Conservation (phyloP, 768 basidiomycete species). For the Lactarius evosmus region DNA sequence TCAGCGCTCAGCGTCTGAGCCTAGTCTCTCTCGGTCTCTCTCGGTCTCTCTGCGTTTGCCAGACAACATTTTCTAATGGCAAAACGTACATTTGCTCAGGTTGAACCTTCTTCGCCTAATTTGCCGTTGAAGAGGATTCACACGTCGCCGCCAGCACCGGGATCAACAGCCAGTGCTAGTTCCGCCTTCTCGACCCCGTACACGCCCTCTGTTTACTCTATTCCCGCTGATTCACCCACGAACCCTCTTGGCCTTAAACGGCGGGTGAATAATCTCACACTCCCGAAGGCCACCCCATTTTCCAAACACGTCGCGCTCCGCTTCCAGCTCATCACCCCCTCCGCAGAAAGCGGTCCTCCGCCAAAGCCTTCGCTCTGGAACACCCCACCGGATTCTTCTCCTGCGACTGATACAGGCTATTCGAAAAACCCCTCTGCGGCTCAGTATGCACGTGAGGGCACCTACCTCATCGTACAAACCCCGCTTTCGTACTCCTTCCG, state of each 20-base stretch:
- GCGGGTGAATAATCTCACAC: constrained; percentile 34
- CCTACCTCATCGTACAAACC: constrained; percentile 65
- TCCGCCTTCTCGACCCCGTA: constrained; percentile 32
- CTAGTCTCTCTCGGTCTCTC: too few species aligned
- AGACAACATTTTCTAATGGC: constrained; percentile 2
- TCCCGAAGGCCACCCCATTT: constrained; percentile 47
- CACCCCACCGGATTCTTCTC: constrained; percentile 7
- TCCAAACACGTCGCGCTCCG: constrained; percentile 60
- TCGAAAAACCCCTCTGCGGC: background rate
- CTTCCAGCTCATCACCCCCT: constrained; percentile 52
- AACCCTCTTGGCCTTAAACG: constrained; percentile 66
- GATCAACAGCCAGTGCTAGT: constrained; percentile 15
- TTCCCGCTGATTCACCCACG: constrained; percentile 63
- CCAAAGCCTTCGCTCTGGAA: constrained; percentile 14
- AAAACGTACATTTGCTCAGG: constrained; percentile 15
- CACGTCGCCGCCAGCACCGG: constrained; percentile 19
- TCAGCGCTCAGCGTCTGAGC: too few species aligned
- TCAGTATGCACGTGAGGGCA: constrained; percentile 41
- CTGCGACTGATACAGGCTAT: background rate
- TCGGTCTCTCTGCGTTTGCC: too few species aligned
- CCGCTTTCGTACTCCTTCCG: constrained; percentile 68
- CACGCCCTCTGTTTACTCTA: constrained; percentile 37
- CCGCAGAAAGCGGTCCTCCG: constrained; percentile 24
- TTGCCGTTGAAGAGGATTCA: constrained; percentile 18
- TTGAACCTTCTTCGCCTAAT: constrained; percentile 8